A percentile compares a stretch with the other conserved stretches of the same genome.
These are phyloP conservation scores for Rhizopus arrhizus DNA, from an alignment of 371 early-diverging fungal genomes.

Conservation along the genomic window DNA sequence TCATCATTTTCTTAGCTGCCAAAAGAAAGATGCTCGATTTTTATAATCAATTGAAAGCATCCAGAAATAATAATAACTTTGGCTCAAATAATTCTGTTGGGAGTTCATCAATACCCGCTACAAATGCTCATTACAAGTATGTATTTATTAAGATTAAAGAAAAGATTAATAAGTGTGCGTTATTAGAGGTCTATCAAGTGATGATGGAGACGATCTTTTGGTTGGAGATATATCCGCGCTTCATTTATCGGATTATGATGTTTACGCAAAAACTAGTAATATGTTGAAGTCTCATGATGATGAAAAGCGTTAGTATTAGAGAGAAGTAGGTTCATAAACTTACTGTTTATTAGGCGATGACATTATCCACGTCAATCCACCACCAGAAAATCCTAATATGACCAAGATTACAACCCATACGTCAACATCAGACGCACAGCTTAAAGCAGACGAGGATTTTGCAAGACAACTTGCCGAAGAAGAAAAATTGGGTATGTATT, in stretches of 20 bases:
- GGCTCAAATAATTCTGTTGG: conserved; percentile 1
- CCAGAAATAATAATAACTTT: conserved; percentile 24
- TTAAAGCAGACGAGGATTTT: conserved; percentile 50
- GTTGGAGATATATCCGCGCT: conserved; percentile 54
- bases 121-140: conserved; percentile 51
- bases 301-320: conserved; percentile 7
- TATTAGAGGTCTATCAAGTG: conserved; percentile 45
- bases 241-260: conserved; percentile 53
- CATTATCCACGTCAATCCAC: conserved; percentile 32
- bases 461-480: conserved; percentile 44
- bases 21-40: conserved; percentile 54
- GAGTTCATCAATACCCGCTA: conserved; percentile 40
- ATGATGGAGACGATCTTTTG: conserved; percentile 50
- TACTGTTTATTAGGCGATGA: conserved; percentile 10
- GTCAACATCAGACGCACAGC: conserved; percentile 37
- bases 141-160: too few species aligned
- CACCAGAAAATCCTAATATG: neutral
- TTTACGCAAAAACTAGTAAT: conserved; percentile 40
- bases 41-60: conserved; percentile 48
- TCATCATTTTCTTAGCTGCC: conserved; percentile 34
- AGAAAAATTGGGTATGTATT: conserved; percentile 20
- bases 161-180: neutral
- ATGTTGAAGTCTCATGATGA: conserved; percentile 2
- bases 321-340: conserved; percentile 3
- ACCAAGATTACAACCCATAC: neutral